A percentile compares a stretch with the other conserved stretches of the same genome.
phyloP scores from a whole-genome alignment of 352 stramenopile species.

The Pythium periplocum region DNA sequence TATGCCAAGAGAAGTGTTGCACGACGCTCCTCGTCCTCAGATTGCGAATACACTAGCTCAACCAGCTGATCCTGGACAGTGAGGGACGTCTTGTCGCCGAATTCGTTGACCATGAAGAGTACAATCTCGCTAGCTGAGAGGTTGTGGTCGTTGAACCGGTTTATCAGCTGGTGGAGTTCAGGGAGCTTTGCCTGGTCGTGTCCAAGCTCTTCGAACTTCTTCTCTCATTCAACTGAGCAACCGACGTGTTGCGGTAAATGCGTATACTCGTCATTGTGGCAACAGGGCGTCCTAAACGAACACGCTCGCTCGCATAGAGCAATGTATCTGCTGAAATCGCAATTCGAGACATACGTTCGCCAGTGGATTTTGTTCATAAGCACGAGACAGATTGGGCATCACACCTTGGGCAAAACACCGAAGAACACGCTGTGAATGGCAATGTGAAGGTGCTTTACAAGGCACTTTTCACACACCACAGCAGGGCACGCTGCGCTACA shows the following conservation, averaged over 20 bases:
- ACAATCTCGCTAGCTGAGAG: constrained; percentile 3
- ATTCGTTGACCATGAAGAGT: neutral
- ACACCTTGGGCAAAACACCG: constrained; percentile 16
- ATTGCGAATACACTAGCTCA: constrained; percentile 2
- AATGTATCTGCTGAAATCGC: constrained; percentile 6
- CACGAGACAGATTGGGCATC: constrained; percentile 23
- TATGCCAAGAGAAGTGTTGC: constrained; percentile 17
- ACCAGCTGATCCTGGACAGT: constrained; percentile 1
- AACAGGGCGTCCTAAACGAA: neutral
- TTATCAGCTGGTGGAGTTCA: constrained; percentile 2
- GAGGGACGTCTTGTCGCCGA: constrained; percentile 10
- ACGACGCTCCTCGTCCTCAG: constrained; percentile 17
- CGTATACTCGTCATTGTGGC: neutral
- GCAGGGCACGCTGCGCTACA: constrained; percentile 13
- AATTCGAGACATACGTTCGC: neutral
- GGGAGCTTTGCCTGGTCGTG: constrained; percentile 2
- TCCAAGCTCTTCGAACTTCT: neutral
- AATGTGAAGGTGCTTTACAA: constrained; percentile 13
- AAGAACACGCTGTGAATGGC: constrained; percentile 4
- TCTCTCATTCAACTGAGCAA: neutral
- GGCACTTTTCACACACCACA: constrained; percentile 12
- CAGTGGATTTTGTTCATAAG: constrained; percentile 17
- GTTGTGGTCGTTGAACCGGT: constrained; percentile 10
- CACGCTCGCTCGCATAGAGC: neutral
- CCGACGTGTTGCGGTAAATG: no score